Conservation (phyloP, 805 yeast species). For the Lachancea meyersii region DNA sequence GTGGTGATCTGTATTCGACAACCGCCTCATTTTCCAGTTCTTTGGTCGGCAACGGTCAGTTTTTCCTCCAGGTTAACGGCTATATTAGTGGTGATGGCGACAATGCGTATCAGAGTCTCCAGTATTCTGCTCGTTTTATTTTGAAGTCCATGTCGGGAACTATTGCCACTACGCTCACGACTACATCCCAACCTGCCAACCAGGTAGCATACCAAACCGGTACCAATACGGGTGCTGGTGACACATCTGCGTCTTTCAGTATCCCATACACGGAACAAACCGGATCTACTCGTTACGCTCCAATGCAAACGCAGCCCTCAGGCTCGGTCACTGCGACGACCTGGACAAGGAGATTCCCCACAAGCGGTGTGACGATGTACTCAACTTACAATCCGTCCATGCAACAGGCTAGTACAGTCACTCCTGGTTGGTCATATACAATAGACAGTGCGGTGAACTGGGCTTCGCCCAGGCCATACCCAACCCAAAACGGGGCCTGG, state of each 20-base stretch:
- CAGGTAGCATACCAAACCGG: conserved; percentile 32
- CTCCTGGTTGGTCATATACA: conserved; percentile 81
- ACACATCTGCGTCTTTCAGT: conserved; percentile 48
- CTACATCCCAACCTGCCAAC: conserved; percentile 39
- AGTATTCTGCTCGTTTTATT: conserved; percentile 60
- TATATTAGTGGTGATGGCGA: conserved; percentile 32
- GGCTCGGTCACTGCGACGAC: conserved; percentile 56
- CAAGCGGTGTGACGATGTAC: conserved; percentile 62
- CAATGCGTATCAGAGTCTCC: conserved; percentile 57
- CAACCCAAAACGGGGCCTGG: conserved; percentile 53
- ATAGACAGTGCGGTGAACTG: conserved; percentile 56
- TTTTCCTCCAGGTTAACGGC: conserved; percentile 65
- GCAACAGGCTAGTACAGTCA: conserved; percentile 54
- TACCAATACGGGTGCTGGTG: conserved; percentile 33
- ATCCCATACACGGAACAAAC: conserved; percentile 75
- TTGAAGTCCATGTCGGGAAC: conserved; percentile 71
- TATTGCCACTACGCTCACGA: conserved; percentile 42
- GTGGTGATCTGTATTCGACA: conserved; percentile 31
- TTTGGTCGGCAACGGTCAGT: conserved; percentile 57
- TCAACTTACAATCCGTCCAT: conserved; percentile 34
- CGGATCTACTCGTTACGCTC: conserved; percentile 75
- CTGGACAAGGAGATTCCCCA: conserved; percentile 61
- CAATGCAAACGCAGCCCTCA: conserved; percentile 90
- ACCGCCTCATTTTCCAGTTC: conserved; percentile 40
- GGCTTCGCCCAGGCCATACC: conserved; percentile 67